A percentile compares a stretch with the other conserved stretches of the same genome.
Evolutionary conservation across 1,284 basidiomycete species (phyloP).

Genomic region (Fomitopsis betulina): DNA sequence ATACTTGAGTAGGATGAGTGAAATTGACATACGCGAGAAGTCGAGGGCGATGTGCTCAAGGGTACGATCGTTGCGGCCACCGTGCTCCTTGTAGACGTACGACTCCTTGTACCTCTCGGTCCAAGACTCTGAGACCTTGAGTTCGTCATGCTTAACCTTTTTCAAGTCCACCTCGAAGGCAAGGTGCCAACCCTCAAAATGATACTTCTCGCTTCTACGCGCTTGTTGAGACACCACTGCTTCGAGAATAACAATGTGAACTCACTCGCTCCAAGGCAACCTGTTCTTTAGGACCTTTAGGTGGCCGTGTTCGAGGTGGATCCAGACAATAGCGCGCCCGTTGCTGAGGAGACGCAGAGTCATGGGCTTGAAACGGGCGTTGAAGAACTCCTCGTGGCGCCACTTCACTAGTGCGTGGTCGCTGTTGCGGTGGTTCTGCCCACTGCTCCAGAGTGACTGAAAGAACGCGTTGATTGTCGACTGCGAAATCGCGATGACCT

Average conservation of each 20-base stretch:
- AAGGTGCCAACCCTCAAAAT: constrained; percentile 25
- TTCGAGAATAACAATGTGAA: background rate
- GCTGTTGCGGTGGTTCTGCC: constrained; percentile 3
- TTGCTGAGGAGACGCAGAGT: constrained; percentile 22
- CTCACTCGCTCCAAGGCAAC: constrained; percentile 17
- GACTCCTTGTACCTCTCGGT: constrained; percentile 15
- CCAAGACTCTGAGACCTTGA: constrained; percentile 11
- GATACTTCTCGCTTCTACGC: constrained; percentile 13
- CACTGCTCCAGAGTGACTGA: constrained; percentile 16
- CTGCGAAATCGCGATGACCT: constrained; percentile 28
- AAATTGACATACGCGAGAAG: constrained; percentile 22
- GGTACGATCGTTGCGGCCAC: constrained; percentile 11
- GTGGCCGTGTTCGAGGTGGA: constrained; percentile 20
- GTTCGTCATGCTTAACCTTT: constrained; percentile 18
- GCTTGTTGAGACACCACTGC: background rate
- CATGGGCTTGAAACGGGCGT: constrained; percentile 22
- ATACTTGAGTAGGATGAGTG: background rate
- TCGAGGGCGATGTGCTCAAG: constrained; percentile 29
- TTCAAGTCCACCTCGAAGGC: constrained; percentile 31
- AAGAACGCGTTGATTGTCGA: constrained; percentile 26
- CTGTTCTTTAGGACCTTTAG: constrained; percentile 20
- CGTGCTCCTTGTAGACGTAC: constrained; percentile 18
- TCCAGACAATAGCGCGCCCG: constrained; percentile 24
- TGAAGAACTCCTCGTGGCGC: constrained; percentile 22
- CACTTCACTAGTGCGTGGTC: constrained; percentile 17